Conservation (phyloP, 176 grass and related monocot genomes). For the barley (Hordeum vulgare) region MorexV3_pseudomolecules_assembly NC_058519.1:642842349-642842848, state of each 20-base stretch:
- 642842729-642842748: too few species aligned
- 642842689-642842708: too few species aligned
- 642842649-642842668: conserved; percentile 28
- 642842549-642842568: conserved; percentile 92
- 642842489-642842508: not conserved
- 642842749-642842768: too few species aligned
- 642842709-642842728: too few species aligned
- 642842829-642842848: not conserved
- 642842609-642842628: conserved; percentile 65
- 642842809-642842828: not conserved
- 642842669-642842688: not conserved
- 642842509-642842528: not conserved
- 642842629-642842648: conserved; percentile 72
- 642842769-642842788: too few species aligned
- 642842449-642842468: conserved; percentile 71
- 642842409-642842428: conserved; percentile 98
- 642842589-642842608: conserved; percentile 57
- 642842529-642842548: conserved; percentile 13
- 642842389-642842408: conserved; percentile 5
- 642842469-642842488: conserved; percentile 68
- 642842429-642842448: conserved; percentile 81
- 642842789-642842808: too few species aligned
- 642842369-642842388: not conserved
- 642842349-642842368: not conserved
- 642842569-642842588: conserved; percentile 75